Base-by-base conservation (phyloP, 257 asterid species). In the Plantago major region DNA sequence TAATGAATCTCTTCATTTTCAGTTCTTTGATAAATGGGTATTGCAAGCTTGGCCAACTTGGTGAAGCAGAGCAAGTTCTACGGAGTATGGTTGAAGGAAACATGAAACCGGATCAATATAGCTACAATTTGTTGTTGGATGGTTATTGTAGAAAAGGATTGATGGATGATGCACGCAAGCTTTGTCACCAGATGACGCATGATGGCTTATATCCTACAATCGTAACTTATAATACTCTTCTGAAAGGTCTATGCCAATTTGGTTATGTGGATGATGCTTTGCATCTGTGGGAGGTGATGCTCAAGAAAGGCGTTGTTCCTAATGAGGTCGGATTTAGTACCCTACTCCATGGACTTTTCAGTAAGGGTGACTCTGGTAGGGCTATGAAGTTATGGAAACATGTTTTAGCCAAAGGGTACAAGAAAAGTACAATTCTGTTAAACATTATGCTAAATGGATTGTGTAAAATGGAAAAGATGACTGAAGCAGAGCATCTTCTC, bases 21-120 rank as follows among this genome's bases (percentile, higher is more conserved):
- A 93, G 84, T 73, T 89, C 94, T 55, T 66, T 93, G 77, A 81
- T 89, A 61, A 78, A 89, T 43, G 99, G 97, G 26, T 85, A 89
- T 50, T 82, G 89, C 71, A 87, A 89, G 68, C 75, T 69, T 49
- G 94, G 96, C 54, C 79, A 60, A 74, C 64, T 89, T 65, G 37
- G 50, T 69, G 82, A 89, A 64, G 97, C 95, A 8, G 76, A 78
- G 65, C 58, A 42, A 68, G 65, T 93, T n/a, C 22, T 84, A 15
- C 58, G 18, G 63, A 71, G 71, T 37, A 85, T 87, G 95, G 58
- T 56, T 7, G 65, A 66, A 51, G 78, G 75, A 71, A 85, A 80
- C 40, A 65, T 81, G 2, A 83, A 78, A 71, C 97, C 92, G 1
- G 99, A 93, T 78, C 71, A 79, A 37, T 87, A 89, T 81, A 87